Evolutionary conservation across 2,329 filamentous ascomycete genomes (phyloP), one percentile per base, ranked within the genome.

Genomic region (Chaetomium olivaceum): DNA sequence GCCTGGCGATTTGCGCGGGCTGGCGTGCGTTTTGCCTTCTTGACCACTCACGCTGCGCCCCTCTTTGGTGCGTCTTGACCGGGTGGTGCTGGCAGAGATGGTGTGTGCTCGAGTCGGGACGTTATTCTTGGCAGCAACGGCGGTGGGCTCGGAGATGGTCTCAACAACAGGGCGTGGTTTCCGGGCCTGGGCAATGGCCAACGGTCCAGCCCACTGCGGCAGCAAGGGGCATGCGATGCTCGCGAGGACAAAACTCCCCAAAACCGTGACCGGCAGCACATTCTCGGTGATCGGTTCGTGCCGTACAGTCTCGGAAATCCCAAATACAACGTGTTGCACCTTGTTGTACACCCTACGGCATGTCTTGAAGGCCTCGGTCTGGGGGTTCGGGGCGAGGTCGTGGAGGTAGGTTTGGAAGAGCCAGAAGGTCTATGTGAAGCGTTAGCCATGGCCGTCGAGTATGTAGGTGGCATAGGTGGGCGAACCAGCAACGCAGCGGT

Each of bases 361-460:
- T 58, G 90, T 94, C 79, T 91, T 89, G 79, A 95, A 95, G 58
- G 90, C 85, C 72, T 89, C 86, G 67, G 90, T 89, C 75, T 90
- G 89, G 2, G 91, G 91, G 65, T 90, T 91, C 73, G 84, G 81
- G 63, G 90, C 86, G 68, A 95, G 86, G 76, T 95, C 92, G 81
- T 91, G 89, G 33, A 95, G 86, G 75, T 95, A 93, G 4, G 91
- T 94, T 79, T 95, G 91, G 77, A 95, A 93, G 60, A 95, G 85
- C 91, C 91, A 95, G 78, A 95, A 95, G 43, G 91, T 94, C 91
- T 95, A 74, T 60, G 56, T 27, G 56, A 50, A 50, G 29, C 19
- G 50, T 71, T 54, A 73, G 76, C 70, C 72, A 57, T 25, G n/a
- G 61, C 48, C 33, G 57, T 59, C 59, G 60, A 51, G 11, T n/a